Evolutionary conservation across 2,329 filamentous ascomycete species (phyloP).

Genomic region (Fusarium sp.): DNA sequence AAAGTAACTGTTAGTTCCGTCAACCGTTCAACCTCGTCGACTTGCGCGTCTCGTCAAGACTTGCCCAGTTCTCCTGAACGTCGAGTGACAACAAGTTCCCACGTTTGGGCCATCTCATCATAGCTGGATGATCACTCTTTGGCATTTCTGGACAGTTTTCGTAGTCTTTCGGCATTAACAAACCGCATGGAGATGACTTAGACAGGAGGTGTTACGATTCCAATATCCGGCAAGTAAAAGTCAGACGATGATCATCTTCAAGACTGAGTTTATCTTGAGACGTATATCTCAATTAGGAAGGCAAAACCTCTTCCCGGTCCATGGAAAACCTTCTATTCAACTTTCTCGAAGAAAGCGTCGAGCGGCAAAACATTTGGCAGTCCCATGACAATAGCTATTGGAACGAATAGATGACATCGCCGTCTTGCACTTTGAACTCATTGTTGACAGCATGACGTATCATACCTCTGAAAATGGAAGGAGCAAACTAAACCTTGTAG

Average conservation of each 20-base stretch:
- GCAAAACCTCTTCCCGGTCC: fast-evolving
- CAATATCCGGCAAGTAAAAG: not conserved
- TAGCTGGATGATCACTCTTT: not conserved
- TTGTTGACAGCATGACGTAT: not conserved
- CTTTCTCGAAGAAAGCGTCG: not conserved
- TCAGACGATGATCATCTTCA: not conserved
- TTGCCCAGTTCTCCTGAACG: no score
- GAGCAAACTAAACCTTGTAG: not conserved
- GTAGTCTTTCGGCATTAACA: not conserved
- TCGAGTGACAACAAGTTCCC: not conserved
- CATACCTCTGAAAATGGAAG: not conserved
- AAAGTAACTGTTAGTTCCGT: fast-evolving
- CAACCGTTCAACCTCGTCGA: no score
- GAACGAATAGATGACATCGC: fast-evolving
- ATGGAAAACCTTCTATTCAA: not conserved
- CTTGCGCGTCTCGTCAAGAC: not conserved
- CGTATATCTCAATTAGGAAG: not conserved
- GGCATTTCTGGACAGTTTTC: not conserved
- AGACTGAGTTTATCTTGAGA: not conserved
- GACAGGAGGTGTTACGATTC: not conserved
- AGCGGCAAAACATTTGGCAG: not conserved
- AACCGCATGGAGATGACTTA: fast-evolving
- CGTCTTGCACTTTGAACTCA: no score
- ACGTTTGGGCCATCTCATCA: not conserved
- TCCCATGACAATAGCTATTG: fast-evolving